These are phyloP conservation scores for Leishmania gerbilli DNA, from an alignment of 208 protist genomes.

Conservation along the genomic window DNA sequence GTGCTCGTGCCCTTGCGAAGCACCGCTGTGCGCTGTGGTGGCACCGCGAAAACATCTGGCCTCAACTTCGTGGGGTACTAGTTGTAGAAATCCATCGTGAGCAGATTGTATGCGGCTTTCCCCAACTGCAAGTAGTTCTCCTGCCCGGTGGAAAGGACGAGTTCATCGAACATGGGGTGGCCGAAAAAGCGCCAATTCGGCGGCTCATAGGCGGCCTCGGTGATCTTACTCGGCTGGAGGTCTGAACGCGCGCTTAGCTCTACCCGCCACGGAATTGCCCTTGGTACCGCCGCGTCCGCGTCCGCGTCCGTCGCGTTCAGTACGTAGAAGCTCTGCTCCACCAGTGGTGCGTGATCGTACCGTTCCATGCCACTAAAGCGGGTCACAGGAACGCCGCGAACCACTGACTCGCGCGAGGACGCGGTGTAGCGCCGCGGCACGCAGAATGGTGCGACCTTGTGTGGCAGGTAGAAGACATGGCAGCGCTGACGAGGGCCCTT, in stretches of 20 bases:
- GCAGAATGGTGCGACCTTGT: slow-evolving; percentile 31
- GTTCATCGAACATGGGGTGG: slow-evolving; percentile 70
- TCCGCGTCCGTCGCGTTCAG: slow-evolving; percentile 9
- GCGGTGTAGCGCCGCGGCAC: slow-evolving; percentile 44
- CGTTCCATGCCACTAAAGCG: slow-evolving; percentile 50
- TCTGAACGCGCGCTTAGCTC: slow-evolving; percentile 40
- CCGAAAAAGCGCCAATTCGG: slow-evolving; percentile 79
- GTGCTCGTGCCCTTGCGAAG: slow-evolving; percentile 3
- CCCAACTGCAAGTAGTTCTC: slow-evolving; percentile 27
- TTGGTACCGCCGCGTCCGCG: neutral
- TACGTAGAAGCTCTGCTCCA: slow-evolving; percentile 37
- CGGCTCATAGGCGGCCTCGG: slow-evolving; percentile 32
- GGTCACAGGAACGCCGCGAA: slow-evolving; percentile 52
- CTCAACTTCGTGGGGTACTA: slow-evolving; percentile 51
- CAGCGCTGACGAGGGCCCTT: slow-evolving; percentile 12
- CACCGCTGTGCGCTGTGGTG: slow-evolving; percentile 41
- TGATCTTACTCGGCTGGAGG: slow-evolving; percentile 41
- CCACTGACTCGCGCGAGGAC: slow-evolving; percentile 18
- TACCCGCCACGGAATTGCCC: slow-evolving; percentile 52
- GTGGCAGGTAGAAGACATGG: slow-evolving; percentile 28
- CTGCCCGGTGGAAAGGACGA: slow-evolving; percentile 26
- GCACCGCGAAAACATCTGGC: slow-evolving; percentile 48
- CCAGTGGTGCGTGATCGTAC: slow-evolving; percentile 24
- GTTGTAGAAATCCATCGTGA: slow-evolving; percentile 81
- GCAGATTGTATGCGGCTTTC: slow-evolving; percentile 29